Percentiles rank a stretch among this genome's conserved stretches.
Conservation (phyloP, 306 rosid genomes). For the Prunus mira region DNA sequence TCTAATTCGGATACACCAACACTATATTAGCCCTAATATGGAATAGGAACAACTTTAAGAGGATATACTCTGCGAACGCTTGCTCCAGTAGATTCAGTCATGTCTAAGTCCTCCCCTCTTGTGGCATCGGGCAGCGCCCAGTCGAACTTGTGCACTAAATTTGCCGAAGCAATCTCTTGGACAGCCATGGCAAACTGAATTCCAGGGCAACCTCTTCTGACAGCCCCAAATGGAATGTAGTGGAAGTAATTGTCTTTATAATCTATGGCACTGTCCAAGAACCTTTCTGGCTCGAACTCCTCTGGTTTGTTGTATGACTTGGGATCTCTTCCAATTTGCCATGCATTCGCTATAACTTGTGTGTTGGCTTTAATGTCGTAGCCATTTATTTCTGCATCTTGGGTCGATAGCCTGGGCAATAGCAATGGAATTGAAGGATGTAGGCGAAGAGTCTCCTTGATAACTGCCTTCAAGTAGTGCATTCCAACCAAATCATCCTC, state of each 20-base stretch:
- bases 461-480: background rate
- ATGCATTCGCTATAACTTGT: background rate
- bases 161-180: background rate
- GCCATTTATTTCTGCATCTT: background rate
- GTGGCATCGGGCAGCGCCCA: background rate
- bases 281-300: background rate
- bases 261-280: background rate
- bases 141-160: background rate
- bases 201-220: background rate
- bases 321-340: background rate
- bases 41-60: background rate
- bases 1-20: no score
- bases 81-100: background rate
- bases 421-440: background rate
- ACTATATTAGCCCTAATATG: background rate
- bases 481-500: background rate
- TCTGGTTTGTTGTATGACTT: background rate
- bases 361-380: background rate
- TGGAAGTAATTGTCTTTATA: background rate
- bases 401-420: background rate
- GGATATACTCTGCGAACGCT: background rate
- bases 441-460: constrained; percentile 7
- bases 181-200: background rate
- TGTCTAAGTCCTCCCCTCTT: background rate
- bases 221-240: background rate